Evolutionary conservation across 2,329 filamentous ascomycete genomes (phyloP).

Genomic region (Neonectria ditissima): DNA sequence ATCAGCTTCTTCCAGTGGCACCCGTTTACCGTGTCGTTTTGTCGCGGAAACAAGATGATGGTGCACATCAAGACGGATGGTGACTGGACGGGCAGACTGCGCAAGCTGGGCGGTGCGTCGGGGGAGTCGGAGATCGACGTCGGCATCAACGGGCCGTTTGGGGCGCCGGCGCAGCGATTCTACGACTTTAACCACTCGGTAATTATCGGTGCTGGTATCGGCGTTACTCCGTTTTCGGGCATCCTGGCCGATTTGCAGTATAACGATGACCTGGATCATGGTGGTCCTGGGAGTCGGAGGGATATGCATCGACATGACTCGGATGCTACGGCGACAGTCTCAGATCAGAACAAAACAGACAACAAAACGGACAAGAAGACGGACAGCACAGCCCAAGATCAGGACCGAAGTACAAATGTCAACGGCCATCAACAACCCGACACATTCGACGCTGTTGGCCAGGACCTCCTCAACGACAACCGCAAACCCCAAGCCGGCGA

Average conservation of each 20-base stretch:
- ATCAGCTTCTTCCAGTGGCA: slow-evolving; percentile 69
- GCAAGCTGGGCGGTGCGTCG: slow-evolving; percentile 54
- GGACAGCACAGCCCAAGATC: not conserved
- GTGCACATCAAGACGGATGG: slow-evolving; percentile 70
- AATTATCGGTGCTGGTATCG: slow-evolving; percentile 68
- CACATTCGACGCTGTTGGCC: not conserved
- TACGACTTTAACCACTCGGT: slow-evolving; percentile 68
- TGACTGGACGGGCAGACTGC: slow-evolving; percentile 64
- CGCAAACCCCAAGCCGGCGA: slow-evolving; percentile 32
- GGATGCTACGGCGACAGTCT: slow-evolving; percentile 1
- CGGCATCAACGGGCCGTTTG: slow-evolving; percentile 68
- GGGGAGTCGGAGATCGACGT: slow-evolving; percentile 57
- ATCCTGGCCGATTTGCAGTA: slow-evolving; percentile 67
- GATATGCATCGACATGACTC: slow-evolving; percentile 19
- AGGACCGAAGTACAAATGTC: not conserved
- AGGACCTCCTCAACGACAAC: slow-evolving; percentile 27
- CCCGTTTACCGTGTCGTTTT: slow-evolving; percentile 69
- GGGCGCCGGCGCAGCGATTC: slow-evolving; percentile 68
- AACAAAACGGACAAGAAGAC: not conserved
- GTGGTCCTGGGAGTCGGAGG: slow-evolving; percentile 36
- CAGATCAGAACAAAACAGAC: not conserved
- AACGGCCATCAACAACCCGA: not conserved
- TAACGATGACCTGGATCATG: slow-evolving; percentile 54
- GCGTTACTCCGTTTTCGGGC: slow-evolving; percentile 68
- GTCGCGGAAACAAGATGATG: slow-evolving; percentile 62